These are phyloP conservation scores for Trypethelium eluteriae DNA, from an alignment of 495 filamentous ascomycete genomes.

Conservation along the genomic window DNA sequence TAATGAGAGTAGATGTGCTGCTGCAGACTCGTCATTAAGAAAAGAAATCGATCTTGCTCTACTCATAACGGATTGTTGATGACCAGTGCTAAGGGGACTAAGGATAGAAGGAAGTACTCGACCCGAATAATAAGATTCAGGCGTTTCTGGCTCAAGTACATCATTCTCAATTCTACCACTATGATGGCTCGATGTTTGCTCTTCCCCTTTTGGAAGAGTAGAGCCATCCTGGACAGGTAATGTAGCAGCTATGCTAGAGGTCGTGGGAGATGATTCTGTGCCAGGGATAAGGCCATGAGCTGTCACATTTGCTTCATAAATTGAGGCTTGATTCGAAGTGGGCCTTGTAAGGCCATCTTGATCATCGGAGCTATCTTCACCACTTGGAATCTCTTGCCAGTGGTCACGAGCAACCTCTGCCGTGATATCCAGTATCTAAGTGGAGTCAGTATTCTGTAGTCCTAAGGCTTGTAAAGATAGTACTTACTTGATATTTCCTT, in stretches of 20 bases:
- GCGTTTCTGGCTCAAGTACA: not conserved
- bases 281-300: not conserved
- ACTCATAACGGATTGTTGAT: not conserved
- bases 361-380: not conserved
- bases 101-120: not conserved
- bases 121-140: not conserved
- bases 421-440: constrained; percentile 20
- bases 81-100: not conserved
- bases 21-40: constrained; percentile 4
- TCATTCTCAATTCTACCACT: not conserved
- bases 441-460: not conserved
- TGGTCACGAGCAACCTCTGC: constrained; percentile 20
- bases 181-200: not conserved
- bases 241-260: not conserved
- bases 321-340: not conserved
- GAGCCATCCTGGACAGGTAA: not conserved
- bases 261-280: not conserved
- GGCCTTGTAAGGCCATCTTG: constrained; percentile 1
- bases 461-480: not conserved
- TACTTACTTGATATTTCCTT: constrained; percentile 1
- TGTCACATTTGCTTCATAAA: not conserved
- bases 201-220: not conserved
- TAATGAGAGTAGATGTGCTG: constrained; percentile 6
- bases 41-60: constrained; percentile 2
- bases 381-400: constrained; percentile 4